Evolutionary conservation across 139 green algal genomes (phyloP).

Genomic region (Chlamydomonas urium): DNA sequence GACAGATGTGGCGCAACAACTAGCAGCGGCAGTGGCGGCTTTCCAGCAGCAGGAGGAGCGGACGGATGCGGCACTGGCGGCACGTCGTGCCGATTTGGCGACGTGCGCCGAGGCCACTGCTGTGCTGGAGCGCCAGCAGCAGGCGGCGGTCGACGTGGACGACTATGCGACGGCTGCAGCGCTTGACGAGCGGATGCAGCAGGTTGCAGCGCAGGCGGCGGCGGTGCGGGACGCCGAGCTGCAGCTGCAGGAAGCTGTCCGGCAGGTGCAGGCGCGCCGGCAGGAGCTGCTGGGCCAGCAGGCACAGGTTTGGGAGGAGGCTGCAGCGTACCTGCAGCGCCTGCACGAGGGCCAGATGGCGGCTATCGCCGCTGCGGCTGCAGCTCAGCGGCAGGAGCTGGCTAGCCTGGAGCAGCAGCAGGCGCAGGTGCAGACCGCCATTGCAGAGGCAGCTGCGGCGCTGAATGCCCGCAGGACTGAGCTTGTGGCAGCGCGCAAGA

Average conservation of each 20-base stretch:
- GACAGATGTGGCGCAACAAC: background rate
- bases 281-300: slow-evolving; percentile 1
- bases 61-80: background rate
- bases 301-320: background rate
- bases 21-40: background rate
- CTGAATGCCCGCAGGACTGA: background rate
- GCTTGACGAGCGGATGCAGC: slow-evolving; percentile 1
- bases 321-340: background rate
- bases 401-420: background rate
- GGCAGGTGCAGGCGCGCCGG: background rate
- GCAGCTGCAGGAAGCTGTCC: background rate
- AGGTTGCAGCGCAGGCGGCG: background rate
- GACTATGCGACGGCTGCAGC: background rate
- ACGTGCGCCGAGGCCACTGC: background rate
- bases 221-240: background rate
- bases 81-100: background rate
- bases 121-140: background rate
- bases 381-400: background rate
- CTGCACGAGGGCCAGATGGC: background rate
- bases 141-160: background rate
- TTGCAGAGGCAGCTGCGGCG: background rate
- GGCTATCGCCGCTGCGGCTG: too few species aligned
- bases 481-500: background rate
- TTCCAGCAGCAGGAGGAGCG: background rate
- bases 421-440: background rate